A percentile compares a stretch with the other conserved stretches of the same genome.
Conservation (phyloP, 2,329 filamentous ascomycete species). For the Hypoxylon sp. region DNA sequence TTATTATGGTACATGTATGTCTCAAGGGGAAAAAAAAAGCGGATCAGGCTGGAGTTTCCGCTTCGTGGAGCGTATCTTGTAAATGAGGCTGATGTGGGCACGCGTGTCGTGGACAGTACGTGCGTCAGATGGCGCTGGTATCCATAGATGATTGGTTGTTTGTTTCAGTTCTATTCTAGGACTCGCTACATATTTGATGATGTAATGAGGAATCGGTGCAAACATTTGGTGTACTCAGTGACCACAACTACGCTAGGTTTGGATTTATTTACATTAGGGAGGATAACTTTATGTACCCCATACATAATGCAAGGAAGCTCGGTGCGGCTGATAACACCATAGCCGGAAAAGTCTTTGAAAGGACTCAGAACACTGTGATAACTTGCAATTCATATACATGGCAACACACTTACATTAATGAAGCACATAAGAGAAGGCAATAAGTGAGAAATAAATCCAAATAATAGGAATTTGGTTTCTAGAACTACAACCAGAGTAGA, state of each 20-base stretch:
- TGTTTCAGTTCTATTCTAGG: constrained; percentile 24
- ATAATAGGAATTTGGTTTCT: no score
- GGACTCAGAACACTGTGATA: constrained; percentile 37
- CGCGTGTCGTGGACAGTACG: constrained; percentile 12
- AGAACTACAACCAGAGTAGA: constrained; percentile 5
- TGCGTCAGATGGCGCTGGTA: constrained; percentile 24
- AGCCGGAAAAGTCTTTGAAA: constrained; percentile 25
- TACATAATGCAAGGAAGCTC: constrained; percentile 21
- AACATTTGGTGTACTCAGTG: not conserved
- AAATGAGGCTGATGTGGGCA: constrained; percentile 11
- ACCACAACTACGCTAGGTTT: not conserved
- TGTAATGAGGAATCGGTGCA: not conserved
- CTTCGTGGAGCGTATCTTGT: not conserved
- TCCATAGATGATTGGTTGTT: constrained; percentile 19
- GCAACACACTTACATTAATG: constrained; percentile 4
- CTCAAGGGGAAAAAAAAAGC: not conserved
- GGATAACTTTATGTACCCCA: not conserved
- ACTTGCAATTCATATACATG: constrained; percentile 4
- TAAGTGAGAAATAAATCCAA: no score
- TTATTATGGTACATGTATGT: not conserved
- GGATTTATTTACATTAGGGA: not conserved
- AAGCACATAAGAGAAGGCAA: not conserved
- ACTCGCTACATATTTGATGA: constrained; percentile 1
- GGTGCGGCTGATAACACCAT: constrained; percentile 38
- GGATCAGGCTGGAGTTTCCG: not conserved